Evolutionary conservation across 2,329 filamentous ascomycete genomes (phyloP).

Genomic region (Calonectria ilicicola): DNA sequence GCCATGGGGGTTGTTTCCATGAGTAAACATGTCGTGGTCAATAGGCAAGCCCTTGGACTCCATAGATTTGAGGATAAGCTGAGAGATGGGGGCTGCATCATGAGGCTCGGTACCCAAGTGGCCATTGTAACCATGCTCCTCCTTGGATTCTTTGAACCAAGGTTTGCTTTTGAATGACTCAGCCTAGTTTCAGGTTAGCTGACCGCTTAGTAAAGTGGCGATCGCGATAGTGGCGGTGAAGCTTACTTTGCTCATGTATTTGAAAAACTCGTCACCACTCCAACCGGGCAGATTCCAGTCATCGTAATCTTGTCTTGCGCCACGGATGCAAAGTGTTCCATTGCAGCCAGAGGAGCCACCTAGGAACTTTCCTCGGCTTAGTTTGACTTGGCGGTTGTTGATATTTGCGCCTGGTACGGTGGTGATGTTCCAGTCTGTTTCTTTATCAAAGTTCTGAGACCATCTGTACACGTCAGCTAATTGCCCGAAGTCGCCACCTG

Average conservation of each 20-base stretch:
- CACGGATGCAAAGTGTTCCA: constrained; percentile 62
- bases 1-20: constrained; percentile 62
- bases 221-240: not conserved
- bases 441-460: constrained; percentile 59
- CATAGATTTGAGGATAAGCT: constrained; percentile 66
- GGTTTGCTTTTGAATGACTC: constrained; percentile 69
- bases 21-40: constrained; percentile 70
- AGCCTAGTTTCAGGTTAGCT: constrained; percentile 45
- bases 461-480: constrained; percentile 41
- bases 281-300: constrained; percentile 68
- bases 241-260: constrained; percentile 65
- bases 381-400: constrained; percentile 57
- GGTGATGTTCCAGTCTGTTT: constrained; percentile 64
- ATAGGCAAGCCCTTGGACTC: constrained; percentile 64
- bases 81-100: constrained; percentile 68
- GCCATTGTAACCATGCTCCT: constrained; percentile 63
- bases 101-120: constrained; percentile 68
- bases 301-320: constrained; percentile 61
- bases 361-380: constrained; percentile 61
- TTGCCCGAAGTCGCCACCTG: not conserved
- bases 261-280: constrained; percentile 68
- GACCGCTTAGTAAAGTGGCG: not conserved
- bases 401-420: constrained; percentile 53
- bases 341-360: constrained; percentile 63
- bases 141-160: constrained; percentile 64